Evolutionary conservation across 805 yeast species (phyloP).

Genomic region (Sugiyamaella qingdaonensis): DNA sequence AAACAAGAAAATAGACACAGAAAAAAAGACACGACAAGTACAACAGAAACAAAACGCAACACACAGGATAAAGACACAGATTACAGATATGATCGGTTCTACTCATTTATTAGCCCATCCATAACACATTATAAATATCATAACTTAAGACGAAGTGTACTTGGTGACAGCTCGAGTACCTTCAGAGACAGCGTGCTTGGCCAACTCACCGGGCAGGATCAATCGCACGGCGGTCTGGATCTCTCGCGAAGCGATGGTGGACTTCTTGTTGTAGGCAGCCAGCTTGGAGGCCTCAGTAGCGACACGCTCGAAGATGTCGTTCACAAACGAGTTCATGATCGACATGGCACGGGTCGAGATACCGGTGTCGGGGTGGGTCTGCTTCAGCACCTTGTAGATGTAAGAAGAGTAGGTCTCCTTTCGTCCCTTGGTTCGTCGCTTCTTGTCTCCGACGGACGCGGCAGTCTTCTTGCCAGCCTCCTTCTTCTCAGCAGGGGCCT

Average conservation of each 20-base stretch:
- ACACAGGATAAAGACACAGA: background rate
- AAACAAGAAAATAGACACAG: background rate
- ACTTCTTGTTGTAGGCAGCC: constrained; percentile 98
- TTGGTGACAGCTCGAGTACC: constrained; percentile 98
- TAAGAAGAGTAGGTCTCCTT: constrained; percentile 98
- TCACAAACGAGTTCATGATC: constrained; percentile 96
- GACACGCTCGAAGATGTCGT: constrained; percentile 96
- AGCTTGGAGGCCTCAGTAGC: constrained; percentile 97
- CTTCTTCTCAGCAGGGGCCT: constrained; percentile 96
- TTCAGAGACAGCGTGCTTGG: constrained; percentile 97
- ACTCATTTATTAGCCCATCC: constrained; percentile 4
- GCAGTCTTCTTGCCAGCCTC: constrained; percentile 87
- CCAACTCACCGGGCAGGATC: constrained; percentile 97
- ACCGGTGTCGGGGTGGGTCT: constrained; percentile 99
- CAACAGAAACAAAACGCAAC: background rate
- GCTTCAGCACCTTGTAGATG: constrained; percentile 97
- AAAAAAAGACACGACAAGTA: constrained; percentile 3
- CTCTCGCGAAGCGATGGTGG: constrained; percentile 97
- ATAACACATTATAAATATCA: constrained; percentile 2
- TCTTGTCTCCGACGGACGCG: constrained; percentile 67
- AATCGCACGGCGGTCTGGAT: constrained; percentile 98
- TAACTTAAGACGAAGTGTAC: constrained; percentile 62
- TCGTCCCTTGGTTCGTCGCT: constrained; percentile 93
- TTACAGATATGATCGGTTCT: background rate
- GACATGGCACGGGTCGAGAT: constrained; percentile 98